Evolutionary conservation across 2,329 filamentous ascomycete genomes (phyloP).

Genomic region (Aspergillus luchuensis): DNA sequence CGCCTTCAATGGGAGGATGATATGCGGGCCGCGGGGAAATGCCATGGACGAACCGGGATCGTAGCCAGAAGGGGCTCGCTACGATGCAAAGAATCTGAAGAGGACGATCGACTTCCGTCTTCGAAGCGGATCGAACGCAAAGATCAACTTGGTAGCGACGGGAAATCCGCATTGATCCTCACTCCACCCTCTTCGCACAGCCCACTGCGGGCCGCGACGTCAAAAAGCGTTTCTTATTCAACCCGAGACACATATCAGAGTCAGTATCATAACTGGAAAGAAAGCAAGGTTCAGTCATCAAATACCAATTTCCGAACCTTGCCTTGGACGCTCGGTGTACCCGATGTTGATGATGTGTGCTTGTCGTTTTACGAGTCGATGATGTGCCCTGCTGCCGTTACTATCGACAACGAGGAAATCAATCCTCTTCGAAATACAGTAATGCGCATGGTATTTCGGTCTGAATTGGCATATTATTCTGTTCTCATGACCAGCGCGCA

Average conservation of each 20-base stretch:
- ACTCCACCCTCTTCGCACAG: slow-evolving; percentile 4
- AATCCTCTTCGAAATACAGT: slow-evolving; percentile 11
- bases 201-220: neutral
- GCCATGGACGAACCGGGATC: slow-evolving; percentile 10
- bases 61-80: neutral
- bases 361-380: slow-evolving; percentile 7
- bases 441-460: slow-evolving; percentile 11
- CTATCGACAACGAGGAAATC: slow-evolving; percentile 5
- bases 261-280: slow-evolving; percentile 2
- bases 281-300: neutral
- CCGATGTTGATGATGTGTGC: slow-evolving; percentile 6
- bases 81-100: neutral
- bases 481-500: slow-evolving; percentile 13
- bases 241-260: neutral
- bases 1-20: slow-evolving; percentile 13
- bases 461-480: slow-evolving; percentile 9
- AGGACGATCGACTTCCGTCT: neutral
- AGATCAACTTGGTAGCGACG: neutral
- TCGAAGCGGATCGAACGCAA: slow-evolving; percentile 2
- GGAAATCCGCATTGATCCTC: neutral
- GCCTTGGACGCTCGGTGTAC: slow-evolving; percentile 1
- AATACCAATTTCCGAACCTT: neutral
- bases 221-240: neutral
- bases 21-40: slow-evolving; percentile 10
- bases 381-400: slow-evolving; percentile 12